Percentiles rank a stretch among this genome's conserved stretches.
Conservation (phyloP, 768 basidiomycete genomes). For the Lactarius quietus region DNA sequence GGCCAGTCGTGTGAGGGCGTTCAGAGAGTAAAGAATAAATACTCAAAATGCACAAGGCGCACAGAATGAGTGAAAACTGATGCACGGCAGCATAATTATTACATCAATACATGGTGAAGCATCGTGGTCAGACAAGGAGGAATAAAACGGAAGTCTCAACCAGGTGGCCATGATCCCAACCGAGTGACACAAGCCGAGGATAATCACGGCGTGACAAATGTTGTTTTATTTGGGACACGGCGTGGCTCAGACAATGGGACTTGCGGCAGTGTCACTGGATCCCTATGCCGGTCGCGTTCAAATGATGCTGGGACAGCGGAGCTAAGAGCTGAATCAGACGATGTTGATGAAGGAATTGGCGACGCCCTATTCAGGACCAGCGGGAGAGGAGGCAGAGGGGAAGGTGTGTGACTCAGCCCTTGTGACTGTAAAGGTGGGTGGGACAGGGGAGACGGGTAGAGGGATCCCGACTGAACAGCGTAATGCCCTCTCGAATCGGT, state of each 20-base stretch:
- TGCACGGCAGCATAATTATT: conserved; percentile 20
- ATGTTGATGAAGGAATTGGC: conserved; percentile 24
- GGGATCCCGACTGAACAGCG: conserved; percentile 15
- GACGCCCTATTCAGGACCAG: conserved; percentile 23
- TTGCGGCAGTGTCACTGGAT: conserved; percentile 17
- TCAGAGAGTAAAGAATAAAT: conserved; percentile 19
- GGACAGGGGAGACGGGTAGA: conserved; percentile 49
- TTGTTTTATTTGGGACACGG: conserved; percentile 24
- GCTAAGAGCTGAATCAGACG: conserved; percentile 23
- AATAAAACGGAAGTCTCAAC: not conserved
- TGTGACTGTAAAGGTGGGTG: conserved; percentile 37
- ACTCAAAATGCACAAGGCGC: conserved; percentile 13
- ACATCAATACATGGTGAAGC: conserved; percentile 22
- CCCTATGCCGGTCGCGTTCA: conserved; percentile 25
- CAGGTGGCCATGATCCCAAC: not conserved
- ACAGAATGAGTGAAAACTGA: not conserved
- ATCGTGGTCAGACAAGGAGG: conserved; percentile 1
- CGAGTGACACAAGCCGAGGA: not conserved
- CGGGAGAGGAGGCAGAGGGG: conserved; percentile 19
- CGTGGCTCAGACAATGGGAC: conserved; percentile 17
- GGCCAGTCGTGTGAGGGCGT: conserved; percentile 15
- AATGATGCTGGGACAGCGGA: conserved; percentile 25
- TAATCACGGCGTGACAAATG: conserved; percentile 24
- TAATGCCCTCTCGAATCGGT: conserved; percentile 30
- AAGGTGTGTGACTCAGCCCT: conserved; percentile 12